Conservation (phyloP, 768 basidiomycete species). For the Calvatia gigantea region DNA sequence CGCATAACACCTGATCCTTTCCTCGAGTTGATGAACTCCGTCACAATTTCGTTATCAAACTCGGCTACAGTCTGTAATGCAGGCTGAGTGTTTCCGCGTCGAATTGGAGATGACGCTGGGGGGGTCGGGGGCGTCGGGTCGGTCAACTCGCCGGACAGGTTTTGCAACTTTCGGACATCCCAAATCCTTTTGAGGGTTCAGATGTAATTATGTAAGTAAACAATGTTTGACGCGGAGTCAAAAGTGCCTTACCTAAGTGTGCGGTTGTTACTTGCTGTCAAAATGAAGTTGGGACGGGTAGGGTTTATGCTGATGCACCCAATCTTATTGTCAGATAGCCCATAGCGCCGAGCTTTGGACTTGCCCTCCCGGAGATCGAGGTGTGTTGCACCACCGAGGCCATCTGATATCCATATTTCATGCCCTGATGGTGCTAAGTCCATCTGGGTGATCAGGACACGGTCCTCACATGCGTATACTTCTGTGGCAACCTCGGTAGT, state of each 20-base stretch:
- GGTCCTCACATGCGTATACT: slow-evolving; percentile 58
- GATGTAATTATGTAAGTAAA: neutral
- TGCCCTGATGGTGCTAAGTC: slow-evolving; percentile 66
- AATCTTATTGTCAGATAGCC: slow-evolving; percentile 68
- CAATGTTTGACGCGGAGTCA: neutral
- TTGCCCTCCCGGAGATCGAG: slow-evolving; percentile 68
- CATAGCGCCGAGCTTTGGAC: slow-evolving; percentile 56
- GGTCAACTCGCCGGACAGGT: slow-evolving; percentile 33
- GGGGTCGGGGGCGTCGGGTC: slow-evolving; percentile 24
- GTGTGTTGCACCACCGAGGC: slow-evolving; percentile 66
- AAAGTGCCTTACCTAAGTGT: slow-evolving; percentile 52
- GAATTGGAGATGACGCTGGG: slow-evolving; percentile 23
- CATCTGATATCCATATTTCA: slow-evolving; percentile 86
- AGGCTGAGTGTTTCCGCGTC: neutral
- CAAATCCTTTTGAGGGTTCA: no score
- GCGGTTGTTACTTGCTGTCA: slow-evolving; percentile 77
- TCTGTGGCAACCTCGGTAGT: slow-evolving; percentile 69
- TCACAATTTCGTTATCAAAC: slow-evolving; percentile 40
- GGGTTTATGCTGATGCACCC: slow-evolving; percentile 82
- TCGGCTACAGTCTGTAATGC: slow-evolving; percentile 19
- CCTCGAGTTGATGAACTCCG: slow-evolving; percentile 46
- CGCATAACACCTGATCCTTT: slow-evolving; percentile 54
- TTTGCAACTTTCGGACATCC: slow-evolving; percentile 68
- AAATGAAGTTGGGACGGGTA: slow-evolving; percentile 54
- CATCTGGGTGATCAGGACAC: slow-evolving; percentile 59